Percentiles rank a stretch among this genome's conserved stretches.
phyloP scores from a whole-genome alignment of 2,329 filamentous ascomycete species.

The Exserohilum turcica region DNA sequence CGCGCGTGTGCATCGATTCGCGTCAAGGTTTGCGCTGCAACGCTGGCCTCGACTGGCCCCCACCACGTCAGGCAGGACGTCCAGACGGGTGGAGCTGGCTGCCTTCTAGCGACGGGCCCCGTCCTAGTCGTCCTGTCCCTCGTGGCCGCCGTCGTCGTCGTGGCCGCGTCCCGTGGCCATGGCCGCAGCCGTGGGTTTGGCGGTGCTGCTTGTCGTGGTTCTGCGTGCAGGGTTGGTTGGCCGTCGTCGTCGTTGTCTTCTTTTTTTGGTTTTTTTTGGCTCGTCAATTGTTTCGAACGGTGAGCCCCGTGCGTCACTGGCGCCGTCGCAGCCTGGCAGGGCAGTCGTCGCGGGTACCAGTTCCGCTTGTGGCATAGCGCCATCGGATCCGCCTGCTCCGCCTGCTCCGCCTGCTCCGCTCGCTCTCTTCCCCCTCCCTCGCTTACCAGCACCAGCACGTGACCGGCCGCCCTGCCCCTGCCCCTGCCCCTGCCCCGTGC shows the following conservation, averaged over 20 bases:
- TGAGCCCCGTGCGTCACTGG: constrained; percentile 14
- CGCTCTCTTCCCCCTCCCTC: not conserved
- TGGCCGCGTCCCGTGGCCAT: too few relatives aligned
- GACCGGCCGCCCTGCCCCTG: not conserved
- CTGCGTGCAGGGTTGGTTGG: too few relatives aligned
- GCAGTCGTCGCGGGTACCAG: constrained; percentile 10
- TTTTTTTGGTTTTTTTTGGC: not conserved
- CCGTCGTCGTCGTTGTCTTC: constrained; percentile 5
- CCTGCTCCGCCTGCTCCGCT: too few relatives aligned
- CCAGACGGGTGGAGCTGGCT: not conserved
- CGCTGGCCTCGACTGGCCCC: constrained; percentile 2
- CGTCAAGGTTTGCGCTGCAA: constrained; percentile 14
- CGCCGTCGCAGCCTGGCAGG: constrained; percentile 10
- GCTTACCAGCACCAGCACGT: not conserved
- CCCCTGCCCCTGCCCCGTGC: constrained; percentile 9
- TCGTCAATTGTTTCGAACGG: constrained; percentile 14
- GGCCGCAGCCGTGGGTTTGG: too few relatives aligned
- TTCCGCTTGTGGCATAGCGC: not conserved
- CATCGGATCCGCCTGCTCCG: not conserved
- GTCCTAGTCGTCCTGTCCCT: too few relatives aligned
- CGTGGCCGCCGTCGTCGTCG: too few relatives aligned
- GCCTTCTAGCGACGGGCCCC: too few relatives aligned
- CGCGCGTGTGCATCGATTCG: constrained; percentile 16
- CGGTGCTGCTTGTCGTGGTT: too few relatives aligned
- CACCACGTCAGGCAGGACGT: constrained; percentile 1